These are phyloP conservation scores for Chlamydomonas eustigma DNA, from an alignment of 139 green algal species.

Conservation along the genomic window DNA sequence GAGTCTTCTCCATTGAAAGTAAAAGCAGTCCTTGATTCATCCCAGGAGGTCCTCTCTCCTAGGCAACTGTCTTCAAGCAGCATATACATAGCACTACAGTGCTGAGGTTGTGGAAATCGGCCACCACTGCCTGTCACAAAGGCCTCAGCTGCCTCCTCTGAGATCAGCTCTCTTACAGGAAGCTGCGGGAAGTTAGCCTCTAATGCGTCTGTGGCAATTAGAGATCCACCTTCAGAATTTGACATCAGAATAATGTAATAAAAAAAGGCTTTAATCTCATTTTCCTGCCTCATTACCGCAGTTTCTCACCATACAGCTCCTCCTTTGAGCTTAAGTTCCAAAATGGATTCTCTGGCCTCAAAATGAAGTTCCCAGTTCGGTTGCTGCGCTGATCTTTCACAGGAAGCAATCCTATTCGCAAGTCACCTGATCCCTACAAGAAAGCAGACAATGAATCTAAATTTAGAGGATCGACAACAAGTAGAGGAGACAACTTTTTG, in stretches of 20 bases:
- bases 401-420: constrained; percentile 1
- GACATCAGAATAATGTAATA: too few species aligned
- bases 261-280: too few species aligned
- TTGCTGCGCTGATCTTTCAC: not conserved
- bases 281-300: too few species aligned
- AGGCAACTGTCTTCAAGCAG: too few species aligned
- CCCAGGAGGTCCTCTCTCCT: too few species aligned
- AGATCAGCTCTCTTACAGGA: constrained; percentile 1
- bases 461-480: too few species aligned
- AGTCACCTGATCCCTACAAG: too few species aligned
- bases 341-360: constrained; percentile 7
- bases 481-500: too few species aligned
- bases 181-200: constrained; percentile 14
- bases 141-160: not conserved
- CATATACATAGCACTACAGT: constrained; percentile 11
- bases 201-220: not conserved
- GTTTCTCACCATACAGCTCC: constrained; percentile 14
- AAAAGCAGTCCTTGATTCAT: too few species aligned
- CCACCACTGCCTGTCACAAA: constrained; percentile 8
- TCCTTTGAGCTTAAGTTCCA: not conserved
- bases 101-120: constrained; percentile 11
- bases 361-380: constrained; percentile 12
- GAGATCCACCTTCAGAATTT: too few species aligned
- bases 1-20: too few species aligned
- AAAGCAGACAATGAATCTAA: too few species aligned